A percentile compares a stretch with the other conserved stretches of the same genome.
These are phyloP conservation scores for Septoria linicola DNA, from an alignment of 2,329 filamentous ascomycete species.

Conservation along the genomic window DNA sequence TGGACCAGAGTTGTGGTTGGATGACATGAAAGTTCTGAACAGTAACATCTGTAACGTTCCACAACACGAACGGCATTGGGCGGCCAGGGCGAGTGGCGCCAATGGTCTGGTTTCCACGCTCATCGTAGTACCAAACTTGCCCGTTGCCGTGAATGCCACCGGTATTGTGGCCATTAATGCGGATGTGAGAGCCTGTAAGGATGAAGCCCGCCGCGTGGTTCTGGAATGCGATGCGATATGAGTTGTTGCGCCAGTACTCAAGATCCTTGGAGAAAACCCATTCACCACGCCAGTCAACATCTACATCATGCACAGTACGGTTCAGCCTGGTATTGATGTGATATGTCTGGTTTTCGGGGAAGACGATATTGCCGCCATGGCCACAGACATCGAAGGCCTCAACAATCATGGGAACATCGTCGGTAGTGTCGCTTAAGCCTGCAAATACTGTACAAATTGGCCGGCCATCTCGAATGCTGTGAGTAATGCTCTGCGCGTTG, in stretches of 20 bases:
- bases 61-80: slow-evolving; percentile 60
- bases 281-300: slow-evolving; percentile 53
- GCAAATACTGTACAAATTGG: no score
- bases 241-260: slow-evolving; percentile 56
- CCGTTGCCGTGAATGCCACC: slow-evolving; percentile 58
- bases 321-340: slow-evolving; percentile 53
- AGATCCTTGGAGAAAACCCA: slow-evolving; percentile 55
- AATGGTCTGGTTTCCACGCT: slow-evolving; percentile 32
- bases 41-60: slow-evolving; percentile 56
- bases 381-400: slow-evolving; percentile 44
- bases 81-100: slow-evolving; percentile 50
- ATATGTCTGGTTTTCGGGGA: slow-evolving; percentile 52
- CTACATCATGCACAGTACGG: slow-evolving; percentile 48
- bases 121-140: slow-evolving; percentile 55
- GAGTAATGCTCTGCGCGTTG: no score
- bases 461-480: no score
- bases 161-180: slow-evolving; percentile 53
- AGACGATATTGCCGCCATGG: slow-evolving; percentile 49
- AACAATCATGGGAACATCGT: slow-evolving; percentile 46
- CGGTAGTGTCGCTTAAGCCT: neutral
- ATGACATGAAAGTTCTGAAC: slow-evolving; percentile 55
- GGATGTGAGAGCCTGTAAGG: slow-evolving; percentile 51
- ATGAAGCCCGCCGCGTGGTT: slow-evolving; percentile 57
- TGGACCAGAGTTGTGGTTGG: slow-evolving; percentile 53
- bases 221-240: slow-evolving; percentile 55